phyloP scores from a whole-genome alignment of 345 rosid genomes.

The Populus nigra region DNA sequence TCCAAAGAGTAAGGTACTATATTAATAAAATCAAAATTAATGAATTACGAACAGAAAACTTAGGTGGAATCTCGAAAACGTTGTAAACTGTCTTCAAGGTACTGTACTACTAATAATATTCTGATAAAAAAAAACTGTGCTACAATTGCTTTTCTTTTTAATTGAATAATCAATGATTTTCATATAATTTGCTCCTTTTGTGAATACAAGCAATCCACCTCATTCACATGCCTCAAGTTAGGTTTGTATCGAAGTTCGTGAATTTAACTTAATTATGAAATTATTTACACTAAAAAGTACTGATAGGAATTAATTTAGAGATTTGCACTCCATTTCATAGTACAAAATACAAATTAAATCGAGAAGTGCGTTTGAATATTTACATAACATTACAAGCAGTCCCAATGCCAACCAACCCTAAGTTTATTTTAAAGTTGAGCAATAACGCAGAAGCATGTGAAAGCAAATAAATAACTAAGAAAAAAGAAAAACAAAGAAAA shows the following conservation, averaged over 20 bases:
- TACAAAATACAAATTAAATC: no score
- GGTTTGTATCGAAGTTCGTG: background rate
- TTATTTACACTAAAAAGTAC: background rate
- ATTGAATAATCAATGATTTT: background rate
- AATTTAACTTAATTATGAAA: background rate
- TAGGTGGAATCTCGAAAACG: background rate
- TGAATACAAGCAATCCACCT: background rate
- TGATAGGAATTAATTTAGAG: no score
- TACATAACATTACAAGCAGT: no score
- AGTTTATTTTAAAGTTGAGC: no score
- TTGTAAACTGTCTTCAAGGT: background rate
- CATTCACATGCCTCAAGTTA: background rate
- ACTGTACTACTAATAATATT: background rate
- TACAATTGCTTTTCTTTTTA: background rate
- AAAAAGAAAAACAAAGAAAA: no score
- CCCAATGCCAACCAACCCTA: no score
- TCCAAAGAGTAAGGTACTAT: background rate
- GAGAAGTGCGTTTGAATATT: no score
- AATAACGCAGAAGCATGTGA: no score
- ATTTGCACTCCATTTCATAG: no score
- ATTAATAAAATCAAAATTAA: background rate
- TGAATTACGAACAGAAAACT: background rate
- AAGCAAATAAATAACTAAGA: no score
- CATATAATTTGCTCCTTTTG: background rate
- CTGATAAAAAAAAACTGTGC: no score